phyloP scores from a whole-genome alignment of 345 rosid species.

The Moringa oleifera region DNA sequence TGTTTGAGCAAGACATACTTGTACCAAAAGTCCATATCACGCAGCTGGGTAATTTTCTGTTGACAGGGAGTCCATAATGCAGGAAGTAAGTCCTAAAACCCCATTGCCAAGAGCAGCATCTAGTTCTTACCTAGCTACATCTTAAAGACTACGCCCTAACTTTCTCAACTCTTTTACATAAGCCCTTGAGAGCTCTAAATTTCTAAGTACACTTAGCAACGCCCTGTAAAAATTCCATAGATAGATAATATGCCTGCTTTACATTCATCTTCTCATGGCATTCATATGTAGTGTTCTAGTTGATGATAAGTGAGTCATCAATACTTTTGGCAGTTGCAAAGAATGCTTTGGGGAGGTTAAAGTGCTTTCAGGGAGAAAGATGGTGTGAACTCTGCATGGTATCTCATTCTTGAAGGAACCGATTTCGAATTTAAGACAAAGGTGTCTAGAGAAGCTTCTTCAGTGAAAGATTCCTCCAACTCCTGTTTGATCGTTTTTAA shows the following conservation, averaged over 20 bases:
- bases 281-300: constrained; percentile 68
- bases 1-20: constrained; percentile 78
- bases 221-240: constrained; percentile 87
- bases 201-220: constrained; percentile 64
- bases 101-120: constrained; percentile 93
- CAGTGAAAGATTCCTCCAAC: too few species aligned
- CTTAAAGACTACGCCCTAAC: constrained; percentile 65
- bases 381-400: constrained; percentile 73
- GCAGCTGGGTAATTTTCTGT: constrained; percentile 77
- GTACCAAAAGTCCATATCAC: constrained; percentile 86
- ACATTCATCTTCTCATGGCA: constrained; percentile 48
- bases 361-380: constrained; percentile 54
- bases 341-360: constrained; percentile 61
- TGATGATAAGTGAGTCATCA: constrained; percentile 54
- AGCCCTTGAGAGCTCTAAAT: constrained; percentile 61
- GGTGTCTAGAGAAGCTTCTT: too few species aligned
- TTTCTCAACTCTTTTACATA: constrained; percentile 65
- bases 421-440: too few species aligned
- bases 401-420: constrained; percentile 55
- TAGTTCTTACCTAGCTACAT: constrained; percentile 61
- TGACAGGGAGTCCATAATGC: constrained; percentile 78
- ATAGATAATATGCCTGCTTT: constrained; percentile 73
- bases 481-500: too few species aligned
- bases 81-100: constrained; percentile 80
- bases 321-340: constrained; percentile 73